Base-by-base conservation (phyloP, 345 rosid species). In the Limnanthes douglasii region DNA sequence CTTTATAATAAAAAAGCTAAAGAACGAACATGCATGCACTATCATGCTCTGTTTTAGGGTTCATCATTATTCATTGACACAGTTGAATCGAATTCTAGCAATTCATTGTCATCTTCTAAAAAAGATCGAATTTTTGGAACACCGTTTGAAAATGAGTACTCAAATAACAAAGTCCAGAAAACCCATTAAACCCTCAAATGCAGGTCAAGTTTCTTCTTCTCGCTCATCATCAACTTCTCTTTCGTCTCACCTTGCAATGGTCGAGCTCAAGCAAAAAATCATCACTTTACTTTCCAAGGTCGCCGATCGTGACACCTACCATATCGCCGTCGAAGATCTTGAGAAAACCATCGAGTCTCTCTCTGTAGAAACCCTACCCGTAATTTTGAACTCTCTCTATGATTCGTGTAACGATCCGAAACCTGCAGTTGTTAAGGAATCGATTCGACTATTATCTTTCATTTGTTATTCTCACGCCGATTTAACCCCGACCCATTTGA, bases 261-360 rank as follows among this genome's bases (percentile, higher is more conserved):
- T 90, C 11, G 98, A 90, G 41, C 62, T 70, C 26, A 90, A 84
- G 54, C 98, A 90, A 39, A 62, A 54, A 48, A 75, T 84, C 60
- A 39, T 90, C 21, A 77, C 85, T 6, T 81, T 74, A 11, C 72
- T 84, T 26, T 59, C 96, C 8, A 73, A 84, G 54, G 74, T 90
- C 6, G 74, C 94, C 14, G 98, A 90, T 62, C 85, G 96, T 3
- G 96, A 84, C 38, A 90, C 98, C 31, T 54, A 90, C 58, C 94
- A 85, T 55, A 80, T 90, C 50, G 94, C 98, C 5, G 62, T 81
- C 5, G 73, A 79, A 8, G 96, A 90, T 53, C 88, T 90, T 39
- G 82, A 84, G 53, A 57, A 78, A 40, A 40, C 67, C 41, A 73
- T 61, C 43, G 49, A 72, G 28, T 55, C 88, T 31, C 61, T 90